Evolutionary conservation across 2,329 filamentous ascomycete species (phyloP).

Genomic region (Kalaharituber pfeilii): DNA sequence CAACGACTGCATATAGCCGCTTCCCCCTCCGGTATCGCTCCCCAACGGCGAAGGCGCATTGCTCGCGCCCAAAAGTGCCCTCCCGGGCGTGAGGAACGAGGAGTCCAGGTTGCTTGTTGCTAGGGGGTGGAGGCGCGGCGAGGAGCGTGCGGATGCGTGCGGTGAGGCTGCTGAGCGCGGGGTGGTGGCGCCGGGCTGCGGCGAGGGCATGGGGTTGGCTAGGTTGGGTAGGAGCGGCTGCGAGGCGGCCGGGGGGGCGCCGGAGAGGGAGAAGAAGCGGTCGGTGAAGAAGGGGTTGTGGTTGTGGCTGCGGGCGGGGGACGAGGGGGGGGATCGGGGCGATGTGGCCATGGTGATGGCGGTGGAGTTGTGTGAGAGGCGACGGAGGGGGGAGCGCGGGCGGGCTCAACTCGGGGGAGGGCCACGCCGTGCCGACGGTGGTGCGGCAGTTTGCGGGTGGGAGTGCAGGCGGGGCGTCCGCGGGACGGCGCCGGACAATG

Average conservation of each 20-base stretch:
- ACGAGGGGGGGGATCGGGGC: no score
- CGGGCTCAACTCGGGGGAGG: no score
- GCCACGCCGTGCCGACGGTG: no score
- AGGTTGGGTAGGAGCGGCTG: background rate
- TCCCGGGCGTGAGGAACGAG: background rate
- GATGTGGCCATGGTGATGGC: no score
- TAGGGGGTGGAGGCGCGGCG: background rate
- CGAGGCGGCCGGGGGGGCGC: background rate
- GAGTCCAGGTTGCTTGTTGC: no score
- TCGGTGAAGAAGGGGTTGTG: background rate
- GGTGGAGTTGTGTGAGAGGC: no score
- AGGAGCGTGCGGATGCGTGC: background rate
- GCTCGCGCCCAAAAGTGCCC: background rate
- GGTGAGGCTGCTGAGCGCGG: background rate
- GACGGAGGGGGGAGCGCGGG: no score
- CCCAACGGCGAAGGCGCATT: background rate
- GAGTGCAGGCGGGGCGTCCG: no score
- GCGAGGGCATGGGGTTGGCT: no score
- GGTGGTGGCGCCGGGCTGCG: background rate
- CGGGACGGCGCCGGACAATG: no score
- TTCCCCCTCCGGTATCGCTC: background rate
- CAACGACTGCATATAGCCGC: background rate
- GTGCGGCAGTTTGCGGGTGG: no score
- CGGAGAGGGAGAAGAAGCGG: background rate
- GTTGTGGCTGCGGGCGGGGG: no score